A percentile compares a stretch with the other conserved stretches of the same genome.
Evolutionary conservation across 129 eudicot species (phyloP).

Genomic region (Calendula officinalis): DNA sequence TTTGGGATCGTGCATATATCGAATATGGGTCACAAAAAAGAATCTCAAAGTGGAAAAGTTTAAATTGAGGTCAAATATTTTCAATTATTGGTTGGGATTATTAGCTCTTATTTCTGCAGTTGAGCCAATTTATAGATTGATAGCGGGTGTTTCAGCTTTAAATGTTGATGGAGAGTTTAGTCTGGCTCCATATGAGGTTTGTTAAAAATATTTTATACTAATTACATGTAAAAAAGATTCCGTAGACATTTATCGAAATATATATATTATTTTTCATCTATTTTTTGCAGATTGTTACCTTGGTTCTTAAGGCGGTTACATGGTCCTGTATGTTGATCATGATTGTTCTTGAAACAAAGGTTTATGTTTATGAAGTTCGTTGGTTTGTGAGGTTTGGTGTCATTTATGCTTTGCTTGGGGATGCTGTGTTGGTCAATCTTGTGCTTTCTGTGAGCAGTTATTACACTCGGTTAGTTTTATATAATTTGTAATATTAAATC

Average conservation of each 20-base stretch:
- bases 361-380: slow-evolving; percentile 73
- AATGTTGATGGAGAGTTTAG: slow-evolving; percentile 67
- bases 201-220: neutral
- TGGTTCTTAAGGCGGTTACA: slow-evolving; percentile 68
- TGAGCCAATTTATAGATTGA: slow-evolving; percentile 76
- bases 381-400: slow-evolving; percentile 85
- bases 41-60: slow-evolving; percentile 58
- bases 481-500: slow-evolving; percentile 14
- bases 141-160: slow-evolving; percentile 71
- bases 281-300: slow-evolving; percentile 56
- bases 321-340: slow-evolving; percentile 76
- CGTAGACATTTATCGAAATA: neutral
- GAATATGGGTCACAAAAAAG: slow-evolving; percentile 62
- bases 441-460: slow-evolving; percentile 56
- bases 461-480: slow-evolving; percentile 50
- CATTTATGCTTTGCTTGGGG: slow-evolving; percentile 73
- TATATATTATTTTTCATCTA: slow-evolving; percentile 3
- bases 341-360: slow-evolving; percentile 67
- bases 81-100: slow-evolving; percentile 63
- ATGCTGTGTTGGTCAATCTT: slow-evolving; percentile 63
- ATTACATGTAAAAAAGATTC: neutral
- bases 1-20: slow-evolving; percentile 54
- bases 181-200: slow-evolving; percentile 84
- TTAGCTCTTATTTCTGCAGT: slow-evolving; percentile 63
- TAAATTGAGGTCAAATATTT: slow-evolving; percentile 60